Evolutionary conservation across 805 yeast genomes (phyloP).

Genomic region (Saccharomycopsis lassenensis): DNA sequence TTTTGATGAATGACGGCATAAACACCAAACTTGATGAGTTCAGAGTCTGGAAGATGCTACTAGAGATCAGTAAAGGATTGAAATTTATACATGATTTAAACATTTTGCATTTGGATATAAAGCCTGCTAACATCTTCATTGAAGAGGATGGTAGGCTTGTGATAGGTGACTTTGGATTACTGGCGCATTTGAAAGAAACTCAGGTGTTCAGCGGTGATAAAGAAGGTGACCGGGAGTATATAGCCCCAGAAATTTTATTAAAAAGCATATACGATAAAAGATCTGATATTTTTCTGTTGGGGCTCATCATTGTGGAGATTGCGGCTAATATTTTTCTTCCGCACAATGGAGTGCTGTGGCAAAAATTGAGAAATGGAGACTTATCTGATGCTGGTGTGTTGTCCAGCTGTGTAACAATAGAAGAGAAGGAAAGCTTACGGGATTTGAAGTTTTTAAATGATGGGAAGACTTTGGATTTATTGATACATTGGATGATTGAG

Average conservation of each 20-base stretch:
- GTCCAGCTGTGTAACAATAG: conserved; percentile 60
- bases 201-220: conserved; percentile 41
- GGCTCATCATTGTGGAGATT: conserved; percentile 84
- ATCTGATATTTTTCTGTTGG: conserved; percentile 93
- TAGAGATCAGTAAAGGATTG: conserved; percentile 72
- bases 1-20: conserved; percentile 66
- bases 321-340: conserved; percentile 94
- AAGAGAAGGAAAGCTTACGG: too few relatives aligned
- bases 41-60: conserved; percentile 93
- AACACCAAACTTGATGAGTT: conserved; percentile 83
- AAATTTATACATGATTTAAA: conserved; percentile 64
- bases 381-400: conserved; percentile 87
- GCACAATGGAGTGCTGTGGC: conserved; percentile 96
- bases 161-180: conserved; percentile 95
- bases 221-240: conserved; percentile 95
- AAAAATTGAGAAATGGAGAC: conserved; percentile 89
- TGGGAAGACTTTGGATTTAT: conserved; percentile 60
- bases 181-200: too few relatives aligned
- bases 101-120: conserved; percentile 79
- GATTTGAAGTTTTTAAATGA: conserved; percentile 63
- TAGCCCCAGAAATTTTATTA: conserved; percentile 91
- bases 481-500: conserved; percentile 81
- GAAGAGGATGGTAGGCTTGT: conserved; percentile 91
- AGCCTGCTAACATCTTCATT: conserved; percentile 90
- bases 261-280: conserved; percentile 76